These are phyloP conservation scores for Cylindrotheca closterium DNA, from an alignment of 108 stramenopile genomes.

Conservation along the genomic window DNA sequence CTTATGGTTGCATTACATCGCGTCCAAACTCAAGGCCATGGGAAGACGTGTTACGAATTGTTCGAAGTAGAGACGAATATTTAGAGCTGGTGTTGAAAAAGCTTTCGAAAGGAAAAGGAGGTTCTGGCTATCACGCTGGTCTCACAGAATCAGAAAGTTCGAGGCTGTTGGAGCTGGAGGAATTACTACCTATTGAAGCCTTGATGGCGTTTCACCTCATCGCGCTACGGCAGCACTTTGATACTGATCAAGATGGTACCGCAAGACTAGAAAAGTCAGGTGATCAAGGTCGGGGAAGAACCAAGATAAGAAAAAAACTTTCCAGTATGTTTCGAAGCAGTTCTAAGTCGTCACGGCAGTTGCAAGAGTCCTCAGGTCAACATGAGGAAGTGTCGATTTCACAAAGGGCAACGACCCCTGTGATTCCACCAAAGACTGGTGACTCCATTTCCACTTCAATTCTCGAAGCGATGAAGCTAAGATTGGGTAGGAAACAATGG, in stretches of 20 bases:
- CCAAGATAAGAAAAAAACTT: conserved; percentile 1
- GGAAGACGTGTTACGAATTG: conserved; percentile 63
- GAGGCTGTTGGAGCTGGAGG: conserved; percentile 56
- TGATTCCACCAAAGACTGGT: background rate
- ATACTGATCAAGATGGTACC: background rate
- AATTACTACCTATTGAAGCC: conserved; percentile 74
- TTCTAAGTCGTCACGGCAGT: background rate
- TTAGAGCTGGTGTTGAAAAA: conserved; percentile 67
- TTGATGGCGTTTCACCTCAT: conserved; percentile 74
- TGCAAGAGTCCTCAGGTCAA: background rate
- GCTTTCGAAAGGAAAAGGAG: conserved; percentile 27
- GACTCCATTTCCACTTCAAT: conserved; percentile 14
- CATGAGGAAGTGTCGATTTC: background rate
- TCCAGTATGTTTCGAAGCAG: background rate
- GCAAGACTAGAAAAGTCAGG: background rate
- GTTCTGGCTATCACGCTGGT: conserved; percentile 67
- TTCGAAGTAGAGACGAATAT: conserved; percentile 50
- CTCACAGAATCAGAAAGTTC: conserved; percentile 58
- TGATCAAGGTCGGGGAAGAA: background rate
- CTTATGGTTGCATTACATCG: conserved; percentile 64
- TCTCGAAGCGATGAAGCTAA: conserved; percentile 41
- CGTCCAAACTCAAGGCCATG: conserved; percentile 71
- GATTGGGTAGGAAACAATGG: conserved; percentile 45
- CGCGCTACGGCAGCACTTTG: conserved; percentile 43
- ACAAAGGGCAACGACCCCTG: background rate